Evolutionary conservation across 768 basidiomycete species (phyloP).

Genomic region (Pleurotus djamor): DNA sequence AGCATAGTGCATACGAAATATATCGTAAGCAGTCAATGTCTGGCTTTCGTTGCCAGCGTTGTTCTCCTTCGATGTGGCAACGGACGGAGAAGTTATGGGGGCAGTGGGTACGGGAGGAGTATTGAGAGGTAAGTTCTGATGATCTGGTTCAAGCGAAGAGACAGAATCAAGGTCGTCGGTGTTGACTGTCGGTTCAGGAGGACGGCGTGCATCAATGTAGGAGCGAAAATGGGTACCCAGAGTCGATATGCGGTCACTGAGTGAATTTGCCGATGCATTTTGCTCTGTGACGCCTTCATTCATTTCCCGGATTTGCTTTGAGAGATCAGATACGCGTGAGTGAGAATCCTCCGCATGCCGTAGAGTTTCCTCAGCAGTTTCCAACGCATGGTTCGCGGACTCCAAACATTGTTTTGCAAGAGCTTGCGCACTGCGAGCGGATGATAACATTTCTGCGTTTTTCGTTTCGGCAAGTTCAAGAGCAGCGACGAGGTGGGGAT

Average conservation of each 20-base stretch:
- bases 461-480: constrained; percentile 20
- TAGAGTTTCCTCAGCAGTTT: constrained; percentile 23
- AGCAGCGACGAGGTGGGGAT: not conserved
- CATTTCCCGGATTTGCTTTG: constrained; percentile 18
- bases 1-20: not conserved
- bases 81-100: not conserved
- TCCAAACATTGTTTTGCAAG: constrained; percentile 27
- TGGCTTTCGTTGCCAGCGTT: constrained; percentile 7
- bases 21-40: not conserved
- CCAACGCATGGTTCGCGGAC: constrained; percentile 22
- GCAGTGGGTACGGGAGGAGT: too few relatives aligned
- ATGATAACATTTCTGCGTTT: constrained; percentile 16
- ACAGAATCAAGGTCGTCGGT: too few relatives aligned
- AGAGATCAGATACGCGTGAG: constrained; percentile 17
- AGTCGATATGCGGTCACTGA: not conserved
- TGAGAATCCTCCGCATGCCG: constrained; percentile 19
- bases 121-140: too few relatives aligned
- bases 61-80: not conserved
- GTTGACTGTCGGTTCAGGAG: too few relatives aligned
- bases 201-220: not conserved
- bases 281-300: constrained; percentile 14
- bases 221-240: not conserved
- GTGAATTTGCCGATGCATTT: not conserved
- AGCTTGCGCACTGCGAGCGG: constrained; percentile 21
- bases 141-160: too few relatives aligned